phyloP scores from a whole-genome alignment of 192 early-diverging fungal genomes.

The Coemansia sp. region DNA sequence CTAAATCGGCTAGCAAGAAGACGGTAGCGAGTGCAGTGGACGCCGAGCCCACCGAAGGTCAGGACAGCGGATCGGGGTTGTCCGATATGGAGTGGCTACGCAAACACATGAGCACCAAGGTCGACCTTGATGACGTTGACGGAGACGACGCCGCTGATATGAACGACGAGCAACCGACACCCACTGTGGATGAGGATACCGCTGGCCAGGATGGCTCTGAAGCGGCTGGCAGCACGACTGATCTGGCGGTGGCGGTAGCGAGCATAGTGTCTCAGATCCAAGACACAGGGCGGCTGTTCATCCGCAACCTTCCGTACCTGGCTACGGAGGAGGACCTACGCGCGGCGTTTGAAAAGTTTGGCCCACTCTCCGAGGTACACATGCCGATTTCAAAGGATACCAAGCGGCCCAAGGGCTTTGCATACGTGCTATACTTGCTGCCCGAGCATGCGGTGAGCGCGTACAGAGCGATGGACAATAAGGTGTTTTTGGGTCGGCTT shows the following conservation, averaged over 20 bases:
- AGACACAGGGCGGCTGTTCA: conserved; percentile 94
- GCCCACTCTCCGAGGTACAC: conserved; percentile 91
- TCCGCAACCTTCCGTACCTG: conserved; percentile 91
- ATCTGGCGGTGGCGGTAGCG: conserved; percentile 27
- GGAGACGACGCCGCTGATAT: conserved; percentile 21
- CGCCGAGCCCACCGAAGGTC: conserved; percentile 3
- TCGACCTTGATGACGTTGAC: conserved; percentile 20
- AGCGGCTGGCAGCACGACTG: conserved; percentile 9
- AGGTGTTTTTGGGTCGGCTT: conserved; percentile 90
- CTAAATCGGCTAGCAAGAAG: neutral
- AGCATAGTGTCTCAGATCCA: conserved; percentile 71
- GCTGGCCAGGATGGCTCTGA: neutral
- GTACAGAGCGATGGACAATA: conserved; percentile 76
- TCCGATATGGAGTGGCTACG: conserved; percentile 73
- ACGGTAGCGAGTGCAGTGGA: too few relatives aligned
- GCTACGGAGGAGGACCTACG: conserved; percentile 89
- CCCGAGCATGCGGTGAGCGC: conserved; percentile 96
- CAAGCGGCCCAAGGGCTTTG: conserved; percentile 92
- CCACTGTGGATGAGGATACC: conserved; percentile 12
- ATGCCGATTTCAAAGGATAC: conserved; percentile 93
- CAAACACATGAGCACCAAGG: conserved; percentile 63
- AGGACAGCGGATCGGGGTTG: conserved; percentile 18
- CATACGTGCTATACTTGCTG: conserved; percentile 85
- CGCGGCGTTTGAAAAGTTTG: conserved; percentile 80
- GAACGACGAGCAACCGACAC: neutral